Evolutionary conservation across 176 grass and related monocot species (phyloP), one percentile per base, ranked within the genome.

Genomic region (Zizania latifolia): DNA sequence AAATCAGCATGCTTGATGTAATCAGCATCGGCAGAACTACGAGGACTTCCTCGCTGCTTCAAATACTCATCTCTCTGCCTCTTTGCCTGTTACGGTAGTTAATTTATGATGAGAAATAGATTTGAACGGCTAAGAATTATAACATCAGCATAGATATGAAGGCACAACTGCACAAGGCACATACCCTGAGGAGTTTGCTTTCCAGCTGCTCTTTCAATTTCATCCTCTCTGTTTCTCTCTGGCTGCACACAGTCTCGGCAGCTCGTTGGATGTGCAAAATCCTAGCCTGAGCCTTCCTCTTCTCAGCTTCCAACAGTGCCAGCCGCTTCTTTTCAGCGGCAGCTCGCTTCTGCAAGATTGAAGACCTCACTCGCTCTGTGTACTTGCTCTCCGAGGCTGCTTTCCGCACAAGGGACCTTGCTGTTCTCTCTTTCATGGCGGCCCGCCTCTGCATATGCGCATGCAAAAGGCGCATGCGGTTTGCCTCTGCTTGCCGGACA

Each of bases 271-370:
- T 81, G 36, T 71, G 91, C 71, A 94, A 54, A 7, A 94, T 79
- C 62, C 89, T 91, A 69, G 88, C 91, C 10, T 90, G 91, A 23
- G 91, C 84, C 76, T 84, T 86, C 5, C 68, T 89, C 71, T 84
- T 98, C 69, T 98, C 95, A 35, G 91, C 95, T 86, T 98, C 95
- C 46, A 98, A 41, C 72, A 98, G 81, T 10, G 62, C 82, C 67
- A 94, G 34, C 11, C 95, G 84, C 44, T 98, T 98, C 82, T 94
- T 94, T 87, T 98, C 95, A 70, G 91, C 95, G 54, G 95, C 86
- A 30, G 62, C 51, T 11, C 95, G 86, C 68, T 98, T 98, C 58
- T 90, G 84, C 33, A 79, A 65, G 30, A 98, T 98, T 65, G 89
- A 86, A 76, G 89, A 94, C 12, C 79, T 85, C 38, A 98, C 89